Percentiles rank a stretch among this genome's conserved stretches.
Conservation (phyloP, 352 stramenopile genomes). For the Globisporangium nodosum region DNA sequence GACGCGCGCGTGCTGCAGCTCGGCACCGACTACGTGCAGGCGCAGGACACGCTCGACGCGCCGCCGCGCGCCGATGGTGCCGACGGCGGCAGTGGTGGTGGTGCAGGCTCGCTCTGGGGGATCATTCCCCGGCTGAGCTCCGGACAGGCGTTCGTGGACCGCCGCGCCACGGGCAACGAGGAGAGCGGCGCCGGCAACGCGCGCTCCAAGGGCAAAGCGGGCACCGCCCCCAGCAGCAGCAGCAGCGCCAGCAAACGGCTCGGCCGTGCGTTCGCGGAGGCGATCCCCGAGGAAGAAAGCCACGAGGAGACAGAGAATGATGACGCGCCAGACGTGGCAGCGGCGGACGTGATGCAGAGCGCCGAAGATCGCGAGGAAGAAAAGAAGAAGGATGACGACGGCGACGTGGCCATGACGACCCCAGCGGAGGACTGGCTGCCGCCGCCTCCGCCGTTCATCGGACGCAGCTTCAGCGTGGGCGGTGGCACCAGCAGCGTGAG, state of each 20-base stretch:
- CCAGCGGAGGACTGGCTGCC: constrained; percentile 7
- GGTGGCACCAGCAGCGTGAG: neutral
- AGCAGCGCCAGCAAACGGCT: constrained; percentile 16
- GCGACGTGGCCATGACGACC: constrained; percentile 9
- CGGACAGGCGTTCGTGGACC: constrained; percentile 78
- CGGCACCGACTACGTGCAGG: constrained; percentile 53
- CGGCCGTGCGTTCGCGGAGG: constrained; percentile 30
- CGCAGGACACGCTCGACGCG: constrained; percentile 69
- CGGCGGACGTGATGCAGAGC: no score
- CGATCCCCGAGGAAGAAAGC: constrained; percentile 53
- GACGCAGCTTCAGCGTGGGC: constrained; percentile 9
- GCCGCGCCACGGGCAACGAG: constrained; percentile 44
- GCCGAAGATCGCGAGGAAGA: neutral
- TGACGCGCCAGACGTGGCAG: constrained; percentile 2
- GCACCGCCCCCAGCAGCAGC: neutral
- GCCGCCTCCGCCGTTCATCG: neutral
- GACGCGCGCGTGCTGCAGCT: constrained; percentile 48
- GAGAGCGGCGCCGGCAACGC: constrained; percentile 21
- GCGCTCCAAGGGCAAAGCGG: constrained; percentile 11
- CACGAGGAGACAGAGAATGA: constrained; percentile 9
- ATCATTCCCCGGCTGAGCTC: constrained; percentile 78
- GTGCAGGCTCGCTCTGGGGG: constrained; percentile 31
- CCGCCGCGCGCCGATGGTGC: neutral
- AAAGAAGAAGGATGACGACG: neutral
- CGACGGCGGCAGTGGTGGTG: neutral